Base-by-base conservation (phyloP, 495 filamentous ascomycete species). In the Lasiosphaeria ovina region DNA sequence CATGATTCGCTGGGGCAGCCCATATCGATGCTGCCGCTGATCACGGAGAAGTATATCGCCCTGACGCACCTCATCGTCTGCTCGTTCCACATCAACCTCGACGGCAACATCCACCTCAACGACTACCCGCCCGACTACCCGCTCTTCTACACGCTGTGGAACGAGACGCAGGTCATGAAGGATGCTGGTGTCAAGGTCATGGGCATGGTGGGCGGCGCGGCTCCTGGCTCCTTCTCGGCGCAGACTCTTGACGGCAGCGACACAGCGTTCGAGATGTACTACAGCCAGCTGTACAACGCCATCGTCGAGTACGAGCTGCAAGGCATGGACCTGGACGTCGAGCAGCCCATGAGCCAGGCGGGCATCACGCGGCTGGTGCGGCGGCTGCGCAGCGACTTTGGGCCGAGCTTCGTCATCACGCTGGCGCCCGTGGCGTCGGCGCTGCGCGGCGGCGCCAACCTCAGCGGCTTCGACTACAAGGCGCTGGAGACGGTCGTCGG, bases 151-250 rank as follows among this genome's bases (percentile, higher is more conserved):
- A 74, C 74, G 0, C 74, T 93, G 12, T 93, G 90, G 89, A 77
- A 76, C 34, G 89, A 93, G 66, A 79, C 87, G 12, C 77, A 76
- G 8, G 59, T 76, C 42, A 69, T 83, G 12, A 84, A 92, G 65
- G 73, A 73, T 31, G 72, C 75, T 38, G 89, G 89, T 42, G 78
- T 94, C 67, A 87, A 83, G 62, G 79, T 94, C 42, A 79, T 93
- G 66, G 88, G 86, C 59, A 94, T 95, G 91, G 75, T 95, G 9
- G 91, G 91, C 32, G 91, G 91, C 3, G 91, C 89, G 3, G 90
- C 89, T 0, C 77, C 75, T 52, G 91, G 91, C 6, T 84, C 84
- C 16, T 95, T 86, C 68, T 52, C 62, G 12, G 32, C 9, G 3
- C 54, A 58, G 6, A 80, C 84, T 3, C 78, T 93, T 5, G 89